phyloP scores from a whole-genome alignment of 2,329 filamentous ascomycete species.

The Calonectria henricotiae region DNA sequence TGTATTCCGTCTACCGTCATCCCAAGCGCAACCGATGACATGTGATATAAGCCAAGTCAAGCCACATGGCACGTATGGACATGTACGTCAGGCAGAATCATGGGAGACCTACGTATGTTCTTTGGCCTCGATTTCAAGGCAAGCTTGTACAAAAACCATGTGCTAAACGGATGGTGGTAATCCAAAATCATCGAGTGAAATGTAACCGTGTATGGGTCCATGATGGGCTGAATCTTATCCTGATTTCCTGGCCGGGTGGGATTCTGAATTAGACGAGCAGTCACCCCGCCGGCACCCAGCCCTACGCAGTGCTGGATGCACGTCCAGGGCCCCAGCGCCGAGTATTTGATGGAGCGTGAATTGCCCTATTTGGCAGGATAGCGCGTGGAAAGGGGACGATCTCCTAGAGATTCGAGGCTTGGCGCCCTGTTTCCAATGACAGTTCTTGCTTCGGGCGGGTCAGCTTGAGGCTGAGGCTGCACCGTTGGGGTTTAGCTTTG shows the following conservation, averaged over 20 bases:
- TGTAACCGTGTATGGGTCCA: background rate
- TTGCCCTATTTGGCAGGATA: constrained; percentile 16
- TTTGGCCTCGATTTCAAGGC: background rate
- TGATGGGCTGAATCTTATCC: constrained; percentile 20
- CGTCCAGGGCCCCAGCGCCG: background rate
- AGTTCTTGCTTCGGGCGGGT: constrained; percentile 5
- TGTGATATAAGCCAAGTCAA: too few relatives aligned
- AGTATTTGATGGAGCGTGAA: background rate
- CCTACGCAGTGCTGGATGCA: constrained; percentile 14
- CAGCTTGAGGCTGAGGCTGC: constrained; percentile 27
- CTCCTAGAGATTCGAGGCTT: constrained; percentile 22
- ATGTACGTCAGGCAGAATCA: constrained; percentile 27
- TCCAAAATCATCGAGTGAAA: background rate
- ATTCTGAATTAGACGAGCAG: constrained; percentile 17
- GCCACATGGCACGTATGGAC: background rate
- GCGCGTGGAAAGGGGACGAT: constrained; percentile 5
- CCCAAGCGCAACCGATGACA: too few relatives aligned
- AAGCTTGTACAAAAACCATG: background rate
- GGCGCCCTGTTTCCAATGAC: background rate
- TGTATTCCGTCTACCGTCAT: too few relatives aligned
- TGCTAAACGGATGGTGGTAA: too few relatives aligned
- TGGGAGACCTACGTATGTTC: constrained; percentile 17
- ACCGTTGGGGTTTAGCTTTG: constrained; percentile 38
- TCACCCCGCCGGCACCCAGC: constrained; percentile 10
- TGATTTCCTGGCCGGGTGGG: constrained; percentile 1